Evolutionary conservation across 2,329 filamentous ascomycete species (phyloP).

Genomic region (Xylariaceae sp.): DNA sequence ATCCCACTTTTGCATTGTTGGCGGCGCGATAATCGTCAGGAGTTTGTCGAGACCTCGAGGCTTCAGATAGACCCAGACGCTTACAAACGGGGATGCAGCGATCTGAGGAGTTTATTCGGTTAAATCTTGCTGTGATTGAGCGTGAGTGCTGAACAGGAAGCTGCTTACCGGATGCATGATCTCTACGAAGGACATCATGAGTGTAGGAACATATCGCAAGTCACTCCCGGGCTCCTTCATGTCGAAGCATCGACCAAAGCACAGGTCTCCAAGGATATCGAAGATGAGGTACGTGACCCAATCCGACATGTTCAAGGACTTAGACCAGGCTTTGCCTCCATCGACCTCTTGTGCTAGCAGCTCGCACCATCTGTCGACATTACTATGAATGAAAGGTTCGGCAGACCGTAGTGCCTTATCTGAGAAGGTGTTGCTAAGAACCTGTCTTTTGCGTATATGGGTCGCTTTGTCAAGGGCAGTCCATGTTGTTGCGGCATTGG

Average conservation of each 20-base stretch:
- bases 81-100: neutral
- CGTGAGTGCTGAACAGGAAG: neutral
- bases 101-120: neutral
- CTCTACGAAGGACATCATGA: neutral
- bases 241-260: neutral
- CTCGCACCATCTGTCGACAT: neutral
- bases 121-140: neutral
- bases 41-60: neutral
- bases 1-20: neutral
- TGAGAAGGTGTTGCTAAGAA: neutral
- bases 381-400: neutral
- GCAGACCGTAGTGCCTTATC: neutral
- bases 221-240: slow-evolving; percentile 1
- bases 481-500: neutral
- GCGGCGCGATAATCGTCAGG: neutral
- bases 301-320: neutral
- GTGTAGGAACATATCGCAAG: neutral
- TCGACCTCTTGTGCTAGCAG: neutral
- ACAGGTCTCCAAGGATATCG: slow-evolving; percentile 1
- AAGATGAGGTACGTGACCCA: neutral
- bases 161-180: neutral
- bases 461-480: neutral
- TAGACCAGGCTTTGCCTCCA: neutral
- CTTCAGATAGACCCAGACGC: neutral
- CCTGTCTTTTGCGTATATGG: neutral